Conservation (phyloP, 225 moss, liverwort and hornwort genomes). For the Pseudisothecium myosuroides region DNA sequence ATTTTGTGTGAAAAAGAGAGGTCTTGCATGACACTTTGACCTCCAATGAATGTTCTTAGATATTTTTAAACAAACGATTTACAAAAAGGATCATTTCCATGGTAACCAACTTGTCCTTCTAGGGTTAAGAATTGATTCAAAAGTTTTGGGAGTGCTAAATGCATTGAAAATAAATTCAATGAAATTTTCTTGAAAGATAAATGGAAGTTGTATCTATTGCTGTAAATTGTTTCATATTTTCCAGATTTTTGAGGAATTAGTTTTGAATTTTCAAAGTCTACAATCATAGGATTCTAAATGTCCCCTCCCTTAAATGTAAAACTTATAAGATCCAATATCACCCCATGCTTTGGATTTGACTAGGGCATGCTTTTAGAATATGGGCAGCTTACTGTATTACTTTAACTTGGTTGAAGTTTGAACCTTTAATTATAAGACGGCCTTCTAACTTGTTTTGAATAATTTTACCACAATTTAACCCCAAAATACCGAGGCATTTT, state of each 20-base stretch:
- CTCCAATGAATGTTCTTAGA: fast-evolving
- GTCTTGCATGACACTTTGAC: fast-evolving
- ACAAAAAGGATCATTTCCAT: neutral
- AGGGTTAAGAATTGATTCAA: neutral
- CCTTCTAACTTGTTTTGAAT: neutral
- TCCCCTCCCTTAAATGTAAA: neutral
- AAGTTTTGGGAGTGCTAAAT: neutral
- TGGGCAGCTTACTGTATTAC: neutral
- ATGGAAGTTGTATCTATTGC: fast-evolving
- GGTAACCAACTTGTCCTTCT: fast-evolving
- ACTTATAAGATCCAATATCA: neutral
- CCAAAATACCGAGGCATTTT: too few species aligned
- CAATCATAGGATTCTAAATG: neutral
- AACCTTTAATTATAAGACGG: neutral
- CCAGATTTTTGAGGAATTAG: neutral
- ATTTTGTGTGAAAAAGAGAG: neutral
- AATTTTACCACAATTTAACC: neutral
- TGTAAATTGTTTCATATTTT: neutral
- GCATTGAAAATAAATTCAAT: too few species aligned
- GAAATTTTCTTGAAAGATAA: neutral
- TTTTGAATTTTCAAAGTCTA: neutral
- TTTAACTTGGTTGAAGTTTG: neutral
- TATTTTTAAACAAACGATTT: neutral
- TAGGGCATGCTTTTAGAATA: neutral
- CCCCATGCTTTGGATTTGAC: neutral